A percentile compares a stretch with the other conserved stretches of the same genome.
These are phyloP conservation scores for Diphasiastrum complanatum DNA, from an alignment of 83 land plant species.

Conservation along the genomic window DNA sequence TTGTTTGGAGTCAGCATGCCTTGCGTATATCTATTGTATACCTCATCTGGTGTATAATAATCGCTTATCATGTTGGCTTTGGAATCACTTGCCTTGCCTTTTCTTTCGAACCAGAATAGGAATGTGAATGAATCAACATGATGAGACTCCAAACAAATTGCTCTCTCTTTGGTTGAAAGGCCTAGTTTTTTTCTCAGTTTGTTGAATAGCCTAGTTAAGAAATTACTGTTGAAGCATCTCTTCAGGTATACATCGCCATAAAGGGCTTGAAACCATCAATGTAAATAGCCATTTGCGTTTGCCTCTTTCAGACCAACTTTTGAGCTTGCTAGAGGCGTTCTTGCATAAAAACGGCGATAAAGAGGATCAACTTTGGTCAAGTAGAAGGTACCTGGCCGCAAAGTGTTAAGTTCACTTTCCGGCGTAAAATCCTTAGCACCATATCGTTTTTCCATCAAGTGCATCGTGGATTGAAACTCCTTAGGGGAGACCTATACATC, in stretches of 20 bases:
- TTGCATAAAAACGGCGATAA: constrained; percentile 65
- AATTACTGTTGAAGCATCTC: neutral
- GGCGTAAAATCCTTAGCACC: constrained; percentile 85
- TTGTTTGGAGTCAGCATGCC: too few relatives aligned
- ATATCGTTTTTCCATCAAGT: constrained; percentile 86
- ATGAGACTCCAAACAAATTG: too few relatives aligned
- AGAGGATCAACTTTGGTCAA: constrained; percentile 74
- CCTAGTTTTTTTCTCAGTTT: too few relatives aligned
- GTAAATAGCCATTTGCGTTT: neutral
- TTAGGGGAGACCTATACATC: constrained; percentile 57
- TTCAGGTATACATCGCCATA: neutral
- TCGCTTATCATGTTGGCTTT: too few relatives aligned
- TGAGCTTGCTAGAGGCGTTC: neutral
- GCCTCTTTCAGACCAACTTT: neutral
- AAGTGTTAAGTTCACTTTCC: constrained; percentile 40
- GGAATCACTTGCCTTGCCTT: too few relatives aligned
- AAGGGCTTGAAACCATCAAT: neutral
- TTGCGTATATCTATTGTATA: too few relatives aligned
- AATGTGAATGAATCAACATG: too few relatives aligned
- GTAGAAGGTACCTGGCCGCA: constrained; percentile 69
- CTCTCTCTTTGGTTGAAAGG: too few relatives aligned
- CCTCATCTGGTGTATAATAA: too few relatives aligned
- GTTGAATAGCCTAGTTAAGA: neutral
- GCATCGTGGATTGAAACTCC: constrained; percentile 61
- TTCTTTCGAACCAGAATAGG: too few relatives aligned